Evolutionary conservation across 495 filamentous ascomycete species (phyloP).

Genomic region (Aspergillus sparsus): DNA sequence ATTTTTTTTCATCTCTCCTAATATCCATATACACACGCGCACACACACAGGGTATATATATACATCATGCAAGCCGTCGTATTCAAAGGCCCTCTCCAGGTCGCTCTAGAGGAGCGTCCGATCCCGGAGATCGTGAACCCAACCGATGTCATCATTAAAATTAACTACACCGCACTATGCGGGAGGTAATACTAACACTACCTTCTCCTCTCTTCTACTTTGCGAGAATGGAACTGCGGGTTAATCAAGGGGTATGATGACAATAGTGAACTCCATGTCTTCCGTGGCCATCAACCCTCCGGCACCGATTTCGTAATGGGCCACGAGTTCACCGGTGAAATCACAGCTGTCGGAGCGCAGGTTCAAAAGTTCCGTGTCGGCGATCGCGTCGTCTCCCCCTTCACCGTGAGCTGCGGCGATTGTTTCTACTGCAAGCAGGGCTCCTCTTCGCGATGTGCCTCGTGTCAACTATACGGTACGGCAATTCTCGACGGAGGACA

Average conservation of each 20-base stretch:
- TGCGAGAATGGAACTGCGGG: background rate
- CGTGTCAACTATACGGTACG: conserved; percentile 69
- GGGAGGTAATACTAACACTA: conserved; percentile 63
- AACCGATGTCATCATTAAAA: conserved; percentile 80
- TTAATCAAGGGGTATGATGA: background rate
- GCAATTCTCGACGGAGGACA: conserved; percentile 74
- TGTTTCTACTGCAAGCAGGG: conserved; percentile 79
- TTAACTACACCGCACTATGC: conserved; percentile 80
- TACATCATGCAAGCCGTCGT: conserved; percentile 37
- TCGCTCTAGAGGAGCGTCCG: conserved; percentile 46
- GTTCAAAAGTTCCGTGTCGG: conserved; percentile 67
- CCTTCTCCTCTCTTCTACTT: background rate
- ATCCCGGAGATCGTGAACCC: conserved; percentile 60
- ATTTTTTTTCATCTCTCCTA: no score
- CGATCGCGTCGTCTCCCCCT: conserved; percentile 72
- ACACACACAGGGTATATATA: background rate
- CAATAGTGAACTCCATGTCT: conserved; percentile 73
- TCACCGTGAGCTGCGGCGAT: conserved; percentile 65
- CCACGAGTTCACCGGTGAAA: conserved; percentile 71
- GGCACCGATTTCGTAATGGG: conserved; percentile 60
- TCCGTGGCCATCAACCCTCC: conserved; percentile 68
- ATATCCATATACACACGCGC: no score
- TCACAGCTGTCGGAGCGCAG: conserved; percentile 57
- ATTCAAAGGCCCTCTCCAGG: conserved; percentile 38
- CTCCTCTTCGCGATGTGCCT: conserved; percentile 57